Conservation (phyloP, 1,284 basidiomycete genomes). For the Malassezia nana region DNA sequence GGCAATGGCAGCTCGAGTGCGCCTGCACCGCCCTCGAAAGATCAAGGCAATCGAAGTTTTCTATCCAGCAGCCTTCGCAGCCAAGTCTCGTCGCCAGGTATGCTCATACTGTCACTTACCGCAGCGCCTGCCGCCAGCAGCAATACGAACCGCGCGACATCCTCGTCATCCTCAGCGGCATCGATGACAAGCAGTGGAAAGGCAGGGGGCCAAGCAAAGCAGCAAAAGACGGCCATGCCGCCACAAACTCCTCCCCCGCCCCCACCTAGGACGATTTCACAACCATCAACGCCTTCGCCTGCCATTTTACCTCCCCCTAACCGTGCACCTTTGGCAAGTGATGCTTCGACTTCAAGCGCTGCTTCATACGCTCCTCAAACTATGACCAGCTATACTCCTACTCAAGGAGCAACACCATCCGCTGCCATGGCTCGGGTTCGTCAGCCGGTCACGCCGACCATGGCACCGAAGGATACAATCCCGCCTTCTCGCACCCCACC, state of each 20-base stretch:
- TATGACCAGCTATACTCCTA: not conserved
- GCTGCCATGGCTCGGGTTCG: conserved; percentile 20
- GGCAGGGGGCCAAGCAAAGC: not conserved
- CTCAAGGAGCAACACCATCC: conserved; percentile 6
- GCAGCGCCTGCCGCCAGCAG: not conserved
- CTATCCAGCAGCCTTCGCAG: not conserved
- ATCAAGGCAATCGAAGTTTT: not conserved
- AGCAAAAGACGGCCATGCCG: not conserved
- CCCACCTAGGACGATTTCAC: not conserved
- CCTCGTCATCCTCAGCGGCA: not conserved
- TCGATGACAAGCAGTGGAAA: not conserved
- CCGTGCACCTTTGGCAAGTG: not conserved
- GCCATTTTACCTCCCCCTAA: not conserved
- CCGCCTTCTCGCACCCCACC: conserved; percentile 45
- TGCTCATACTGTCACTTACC: not conserved
- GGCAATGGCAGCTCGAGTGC: not conserved
- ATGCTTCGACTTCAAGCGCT: not conserved
- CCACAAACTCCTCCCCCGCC: not conserved
- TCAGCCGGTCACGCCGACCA: conserved; percentile 19
- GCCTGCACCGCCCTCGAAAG: not conserved
- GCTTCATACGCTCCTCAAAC: not conserved
- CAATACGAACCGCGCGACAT: not conserved
- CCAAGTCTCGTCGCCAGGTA: not conserved
- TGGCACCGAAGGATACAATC: conserved; percentile 41
- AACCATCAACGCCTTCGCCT: not conserved